phyloP scores from a whole-genome alignment of 164 flowering plant genomes.

The Umbellularia californica region DNA sequence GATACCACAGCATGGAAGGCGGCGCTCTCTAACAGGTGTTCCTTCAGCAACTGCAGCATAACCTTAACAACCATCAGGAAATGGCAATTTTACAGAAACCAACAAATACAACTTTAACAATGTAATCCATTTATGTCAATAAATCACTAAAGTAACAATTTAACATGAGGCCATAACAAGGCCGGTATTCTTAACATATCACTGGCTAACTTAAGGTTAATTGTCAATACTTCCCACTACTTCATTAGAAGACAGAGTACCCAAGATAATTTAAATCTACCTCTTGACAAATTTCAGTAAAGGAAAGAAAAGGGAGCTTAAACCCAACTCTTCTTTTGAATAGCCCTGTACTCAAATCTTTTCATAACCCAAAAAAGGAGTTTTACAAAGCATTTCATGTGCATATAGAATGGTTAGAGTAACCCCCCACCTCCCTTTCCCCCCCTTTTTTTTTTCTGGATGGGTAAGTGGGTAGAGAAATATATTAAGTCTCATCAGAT shows the following conservation, averaged over 20 bases:
- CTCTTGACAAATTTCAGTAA: not conserved
- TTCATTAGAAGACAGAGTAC: not conserved
- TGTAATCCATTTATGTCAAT: not conserved
- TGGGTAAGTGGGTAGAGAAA: too few relatives aligned
- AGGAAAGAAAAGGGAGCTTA: not conserved
- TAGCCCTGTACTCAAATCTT: not conserved
- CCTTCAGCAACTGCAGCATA: conserved; percentile 54
- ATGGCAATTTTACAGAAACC: too few relatives aligned
- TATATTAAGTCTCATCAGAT: too few relatives aligned
- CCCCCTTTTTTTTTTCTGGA: too few relatives aligned
- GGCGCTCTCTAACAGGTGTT: conserved; percentile 51
- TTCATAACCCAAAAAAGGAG: not conserved
- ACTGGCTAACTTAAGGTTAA: not conserved
- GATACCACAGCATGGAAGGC: conserved; percentile 84
- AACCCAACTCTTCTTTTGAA: too few relatives aligned
- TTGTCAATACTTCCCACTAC: not conserved
- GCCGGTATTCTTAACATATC: not conserved
- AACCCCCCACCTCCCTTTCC: too few relatives aligned
- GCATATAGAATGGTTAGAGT: too few relatives aligned
- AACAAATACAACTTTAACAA: too few relatives aligned
- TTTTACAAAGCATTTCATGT: too few relatives aligned
- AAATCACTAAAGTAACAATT: not conserved
- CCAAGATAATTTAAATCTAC: not conserved
- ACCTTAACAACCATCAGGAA: conserved; percentile 27
- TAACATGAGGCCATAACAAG: too few relatives aligned